Evolutionary conservation across 148 eudicot genomes (phyloP), one percentile per base, ranked within the genome.

Genomic region (Chenopodium suecicum): DNA sequence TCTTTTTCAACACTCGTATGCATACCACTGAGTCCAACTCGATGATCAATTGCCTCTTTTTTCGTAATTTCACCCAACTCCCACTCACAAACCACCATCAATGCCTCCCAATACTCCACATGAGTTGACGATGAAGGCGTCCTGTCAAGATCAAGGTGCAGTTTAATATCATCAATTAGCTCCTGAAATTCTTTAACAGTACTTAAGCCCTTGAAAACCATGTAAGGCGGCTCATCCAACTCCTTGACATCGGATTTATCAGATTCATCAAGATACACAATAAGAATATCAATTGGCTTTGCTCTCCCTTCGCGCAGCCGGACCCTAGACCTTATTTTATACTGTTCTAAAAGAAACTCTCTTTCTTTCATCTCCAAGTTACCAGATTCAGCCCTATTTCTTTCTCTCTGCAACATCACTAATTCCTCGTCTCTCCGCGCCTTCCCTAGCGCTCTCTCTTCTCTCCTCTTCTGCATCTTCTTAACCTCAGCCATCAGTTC

Each of bases 351-450:
- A 85, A 90, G 95, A 79, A 93, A 93, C 94, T 94, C 98, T 58
- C 91, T 95, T 80, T 93, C 95, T 70, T 95, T 95, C 92, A 93
- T 93, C 85, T 95, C 98, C 87, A 92, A 95, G 79, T 95, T 95
- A 52, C 91, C 88, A 79, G 92, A 91, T 80, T 95, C 97, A 72
- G 94, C 97, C 27, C 91, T 88, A 69, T 95, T 93, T 75, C 97
- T 90, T 74, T 95, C 97, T 79, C 98, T 91, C n/a, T 91, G 90
- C 85, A 95, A 83, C 87, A 95, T 77, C 37, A 92, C 88, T 92
- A 94, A 87, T 82, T 95, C 97, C 85, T 93, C 94, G 77, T 95
- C 98, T 41, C 88, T 89, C 79, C 87, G 93, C 29, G 96, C 98
- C 86, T 93, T 95, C 85, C 93, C 98, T 66, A 86, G 41, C 2